Conservation (phyloP, 2,329 filamentous ascomycete species). For the Paradendryphiella salina region DNA sequence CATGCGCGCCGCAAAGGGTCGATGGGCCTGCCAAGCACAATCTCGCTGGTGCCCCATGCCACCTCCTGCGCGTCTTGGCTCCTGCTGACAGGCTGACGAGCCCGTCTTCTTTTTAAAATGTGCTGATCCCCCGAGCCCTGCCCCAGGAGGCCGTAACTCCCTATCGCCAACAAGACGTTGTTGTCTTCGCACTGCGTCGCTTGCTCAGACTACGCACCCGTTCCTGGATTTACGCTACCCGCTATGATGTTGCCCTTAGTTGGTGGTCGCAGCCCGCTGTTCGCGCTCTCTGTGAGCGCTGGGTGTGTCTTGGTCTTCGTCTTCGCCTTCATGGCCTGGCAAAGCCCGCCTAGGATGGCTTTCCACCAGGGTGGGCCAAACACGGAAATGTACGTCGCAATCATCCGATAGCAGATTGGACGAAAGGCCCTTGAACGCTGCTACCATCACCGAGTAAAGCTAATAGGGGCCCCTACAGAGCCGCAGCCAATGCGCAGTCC, state of each 20-base stretch:
- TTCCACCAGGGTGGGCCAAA: constrained; percentile 27
- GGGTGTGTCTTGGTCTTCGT: constrained; percentile 39
- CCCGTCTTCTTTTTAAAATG: constrained; percentile 29
- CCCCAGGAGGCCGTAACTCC: constrained; percentile 12
- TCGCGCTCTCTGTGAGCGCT: constrained; percentile 38
- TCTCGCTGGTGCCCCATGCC: constrained; percentile 24
- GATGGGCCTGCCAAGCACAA: constrained; percentile 30
- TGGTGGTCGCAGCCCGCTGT: constrained; percentile 39
- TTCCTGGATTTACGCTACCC: constrained; percentile 9
- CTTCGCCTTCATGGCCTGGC: constrained; percentile 44
- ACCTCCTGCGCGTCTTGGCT: constrained; percentile 27
- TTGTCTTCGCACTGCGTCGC: constrained; percentile 10
- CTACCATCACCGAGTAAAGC: constrained; percentile 5
- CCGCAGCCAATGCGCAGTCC: constrained; percentile 24
- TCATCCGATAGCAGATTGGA: constrained; percentile 1
- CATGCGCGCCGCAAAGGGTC: constrained; percentile 20
- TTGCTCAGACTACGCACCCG: constrained; percentile 10
- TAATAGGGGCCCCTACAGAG: constrained; percentile 25
- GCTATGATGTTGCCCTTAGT: constrained; percentile 39
- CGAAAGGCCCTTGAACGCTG: background rate
- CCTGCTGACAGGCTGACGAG: constrained; percentile 24
- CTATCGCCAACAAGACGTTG: constrained; percentile 19
- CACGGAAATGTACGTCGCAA: constrained; percentile 33
- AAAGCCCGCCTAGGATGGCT: constrained; percentile 32
- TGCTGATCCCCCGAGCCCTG: constrained; percentile 23